Base-by-base conservation (phyloP, 768 basidiomycete species). In the Boletellus ananas region DNA sequence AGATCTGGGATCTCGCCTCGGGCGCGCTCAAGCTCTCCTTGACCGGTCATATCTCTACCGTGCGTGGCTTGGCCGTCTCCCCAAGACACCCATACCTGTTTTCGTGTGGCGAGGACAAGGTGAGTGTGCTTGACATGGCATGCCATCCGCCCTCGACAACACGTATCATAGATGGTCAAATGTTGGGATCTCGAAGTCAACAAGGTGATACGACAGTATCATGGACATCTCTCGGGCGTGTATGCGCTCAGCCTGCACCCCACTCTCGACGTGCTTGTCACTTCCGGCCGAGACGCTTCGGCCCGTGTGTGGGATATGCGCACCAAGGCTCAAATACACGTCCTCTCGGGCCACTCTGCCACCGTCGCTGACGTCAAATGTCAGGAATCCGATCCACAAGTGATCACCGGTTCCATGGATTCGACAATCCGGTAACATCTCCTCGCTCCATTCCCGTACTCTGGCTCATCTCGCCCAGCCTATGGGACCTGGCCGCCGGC, bases 291-390 rank as follows among this genome's bases (percentile, higher is more conserved):
- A 59, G 96, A 99, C 62, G 94, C 96, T 8, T 93, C 92, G 10
- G 95, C 94, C 2, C 84, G 96, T 50, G 94, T 97, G 0, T 99
- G 96, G 96, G 96, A 99, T 65, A 98, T 99, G 95, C 84, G 96
- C 34, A 95, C 94, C 29, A 95, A 97, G 63, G 89, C 94, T 10
- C 91, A 93, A 63, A 90, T 98, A 43, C 92, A 96, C 66, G 87
- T 94, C 37, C 79, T 99, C 20, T 73, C 90, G 0, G 96, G 96
- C 2, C 96, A 99, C 70, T 94, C 92, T 0, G 93, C 81, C 18
- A 99, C 96, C 1, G 87, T 99, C 39, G 92, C 94, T 5, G 91
- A 93, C 61, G 94, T 99, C 20, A 87, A 94, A 65, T 94, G 90
- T 60, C 94, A 98, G 69, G 94, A 95, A 35, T 91, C 90, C 2